phyloP scores from a whole-genome alignment of 192 early-diverging fungal genomes.

The Coemansia sp. region DNA sequence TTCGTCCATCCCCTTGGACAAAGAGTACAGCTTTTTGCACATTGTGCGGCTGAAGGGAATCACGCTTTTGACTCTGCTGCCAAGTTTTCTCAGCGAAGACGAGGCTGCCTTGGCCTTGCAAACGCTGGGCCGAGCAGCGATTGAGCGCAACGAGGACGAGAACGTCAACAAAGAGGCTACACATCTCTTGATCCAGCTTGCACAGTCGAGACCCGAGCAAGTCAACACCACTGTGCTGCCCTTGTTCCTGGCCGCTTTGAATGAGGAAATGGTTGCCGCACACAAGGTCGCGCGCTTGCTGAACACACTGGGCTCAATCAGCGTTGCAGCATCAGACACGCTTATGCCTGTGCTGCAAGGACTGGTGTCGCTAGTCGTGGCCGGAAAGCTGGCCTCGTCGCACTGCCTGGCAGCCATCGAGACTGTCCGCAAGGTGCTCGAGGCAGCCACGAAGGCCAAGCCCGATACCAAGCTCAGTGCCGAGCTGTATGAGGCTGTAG shows the following conservation, averaged over 20 bases:
- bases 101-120: slow-evolving; percentile 50
- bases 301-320: slow-evolving; percentile 43
- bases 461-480: neutral
- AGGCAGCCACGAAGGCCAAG: slow-evolving; percentile 7
- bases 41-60: slow-evolving; percentile 72
- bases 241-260: slow-evolving; percentile 40
- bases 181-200: slow-evolving; percentile 43
- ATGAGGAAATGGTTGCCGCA: slow-evolving; percentile 21
- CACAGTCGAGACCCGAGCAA: slow-evolving; percentile 35
- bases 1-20: slow-evolving; percentile 56
- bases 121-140: slow-evolving; percentile 38
- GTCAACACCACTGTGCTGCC: slow-evolving; percentile 29
- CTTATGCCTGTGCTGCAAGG: slow-evolving; percentile 27
- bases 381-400: slow-evolving; percentile 10
- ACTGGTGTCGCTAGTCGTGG: slow-evolving; percentile 11
- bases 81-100: slow-evolving; percentile 55
- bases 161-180: slow-evolving; percentile 53
- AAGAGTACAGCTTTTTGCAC: slow-evolving; percentile 73
- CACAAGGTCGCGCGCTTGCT: slow-evolving; percentile 38
- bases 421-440: slow-evolving; percentile 45
- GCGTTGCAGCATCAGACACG: slow-evolving; percentile 20
- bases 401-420: slow-evolving; percentile 16
- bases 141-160: slow-evolving; percentile 48
- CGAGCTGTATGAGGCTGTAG: slow-evolving; percentile 10
- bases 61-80: slow-evolving; percentile 59